phyloP scores from a whole-genome alignment of 129 eudicot species.

The Lactuca sativa region DNA sequence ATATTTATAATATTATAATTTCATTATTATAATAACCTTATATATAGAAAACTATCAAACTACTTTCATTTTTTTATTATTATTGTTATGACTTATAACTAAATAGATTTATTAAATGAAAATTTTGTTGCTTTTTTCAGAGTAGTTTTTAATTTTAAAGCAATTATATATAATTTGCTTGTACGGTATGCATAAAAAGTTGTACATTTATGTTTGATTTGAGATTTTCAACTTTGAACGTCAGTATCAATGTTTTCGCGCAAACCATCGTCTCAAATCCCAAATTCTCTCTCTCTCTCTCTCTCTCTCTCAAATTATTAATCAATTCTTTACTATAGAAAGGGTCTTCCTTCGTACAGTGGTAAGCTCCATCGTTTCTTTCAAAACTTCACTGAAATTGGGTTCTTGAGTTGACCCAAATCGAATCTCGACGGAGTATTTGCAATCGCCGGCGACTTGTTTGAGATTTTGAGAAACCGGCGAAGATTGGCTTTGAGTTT shows the following conservation, averaged over 20 bases:
- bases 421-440: background rate
- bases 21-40: no score
- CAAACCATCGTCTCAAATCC: background rate
- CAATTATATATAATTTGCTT: background rate
- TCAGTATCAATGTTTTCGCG: background rate
- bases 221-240: background rate
- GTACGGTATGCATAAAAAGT: background rate
- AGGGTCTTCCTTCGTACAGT: background rate
- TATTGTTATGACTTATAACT: no score
- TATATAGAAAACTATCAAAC: no score
- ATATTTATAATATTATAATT: no score
- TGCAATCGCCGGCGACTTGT: background rate
- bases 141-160: background rate
- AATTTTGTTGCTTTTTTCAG: no score
- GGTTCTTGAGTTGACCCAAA: background rate
- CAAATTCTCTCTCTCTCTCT: background rate
- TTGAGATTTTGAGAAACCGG: background rate
- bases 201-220: background rate
- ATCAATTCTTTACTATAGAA: background rate
- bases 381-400: background rate
- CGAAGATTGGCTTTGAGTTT: background rate
- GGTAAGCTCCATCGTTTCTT: background rate
- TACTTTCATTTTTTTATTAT: no score
- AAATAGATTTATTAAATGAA: no score
- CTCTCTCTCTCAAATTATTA: background rate